Conservation (phyloP, 108 stramenopile genomes). For the Skeletonema grethae region DNA sequence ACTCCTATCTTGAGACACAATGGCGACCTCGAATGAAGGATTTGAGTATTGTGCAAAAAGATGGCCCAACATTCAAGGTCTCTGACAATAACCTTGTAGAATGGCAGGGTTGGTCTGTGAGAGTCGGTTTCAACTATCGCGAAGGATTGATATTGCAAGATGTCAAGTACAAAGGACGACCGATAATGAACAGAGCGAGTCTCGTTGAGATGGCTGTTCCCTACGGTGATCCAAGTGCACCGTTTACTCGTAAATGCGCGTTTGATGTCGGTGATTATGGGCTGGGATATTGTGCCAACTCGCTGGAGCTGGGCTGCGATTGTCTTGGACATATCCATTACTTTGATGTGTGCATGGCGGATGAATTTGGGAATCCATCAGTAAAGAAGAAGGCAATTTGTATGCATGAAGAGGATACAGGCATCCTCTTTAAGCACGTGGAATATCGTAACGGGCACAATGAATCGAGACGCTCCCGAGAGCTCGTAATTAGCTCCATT, state of each 20-base stretch:
- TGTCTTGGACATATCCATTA: constrained; percentile 80
- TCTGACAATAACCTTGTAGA: constrained; percentile 52
- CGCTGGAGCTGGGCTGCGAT: constrained; percentile 70
- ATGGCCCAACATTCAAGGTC: constrained; percentile 69
- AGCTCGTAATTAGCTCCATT: constrained; percentile 65
- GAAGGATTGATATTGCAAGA: constrained; percentile 73
- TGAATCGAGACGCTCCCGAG: constrained; percentile 60
- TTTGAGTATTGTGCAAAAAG: constrained; percentile 63
- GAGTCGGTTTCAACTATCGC: constrained; percentile 71
- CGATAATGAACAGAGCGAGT: constrained; percentile 55
- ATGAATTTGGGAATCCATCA: constrained; percentile 43
- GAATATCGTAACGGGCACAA: constrained; percentile 79
- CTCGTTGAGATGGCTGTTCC: constrained; percentile 84
- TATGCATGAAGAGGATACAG: constrained; percentile 83
- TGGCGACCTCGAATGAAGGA: constrained; percentile 42
- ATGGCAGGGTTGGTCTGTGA: constrained; percentile 73
- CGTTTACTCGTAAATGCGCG: constrained; percentile 60
- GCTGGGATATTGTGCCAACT: constrained; percentile 62
- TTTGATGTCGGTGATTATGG: constrained; percentile 65
- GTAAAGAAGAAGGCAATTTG: constrained; percentile 61
- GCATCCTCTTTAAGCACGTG: constrained; percentile 78
- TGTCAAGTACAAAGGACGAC: constrained; percentile 55
- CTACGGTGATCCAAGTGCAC: constrained; percentile 66
- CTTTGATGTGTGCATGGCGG: constrained; percentile 65
- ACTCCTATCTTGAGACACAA: constrained; percentile 49